Evolutionary conservation across 768 basidiomycete genomes (phyloP), one percentile per base, ranked within the genome.

Genomic region (Cystofilobasidium bisporidii): DNA sequence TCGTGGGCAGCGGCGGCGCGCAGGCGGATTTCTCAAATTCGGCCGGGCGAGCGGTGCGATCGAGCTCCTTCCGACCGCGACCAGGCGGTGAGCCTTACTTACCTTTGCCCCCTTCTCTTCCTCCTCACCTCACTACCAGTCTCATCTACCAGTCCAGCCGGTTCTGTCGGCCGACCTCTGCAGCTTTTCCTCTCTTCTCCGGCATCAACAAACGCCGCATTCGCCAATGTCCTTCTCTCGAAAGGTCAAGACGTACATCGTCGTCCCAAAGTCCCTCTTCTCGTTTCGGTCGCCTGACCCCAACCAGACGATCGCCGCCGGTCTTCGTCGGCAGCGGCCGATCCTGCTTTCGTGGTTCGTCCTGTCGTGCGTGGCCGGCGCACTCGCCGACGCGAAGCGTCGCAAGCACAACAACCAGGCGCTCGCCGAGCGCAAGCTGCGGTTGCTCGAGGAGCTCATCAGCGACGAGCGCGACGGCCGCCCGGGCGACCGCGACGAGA

Each of bases 361-460:
- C 18, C 53, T 56, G 28, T 56, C 53, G 26, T 56, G 53, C 53
- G 53, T 56, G 8, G 53, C 53, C 14, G 53, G 53, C 26, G 53
- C 53, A 15, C 53, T 56, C 14, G 28, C 30, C 28, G 53, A 56
- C 53, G 53, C 53, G 5, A 18, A n/a, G 8, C 26, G 30, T 3
- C 10, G 28, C 4, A 17, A 2, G 28, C 10, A 2, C 8, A 9
- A 4, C 28, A 14, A 18, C 18, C 30, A 2, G 9, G 30, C 26
- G 9, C 28, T 14, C 4, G 53, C 14, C 53, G 53, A 56, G 12
- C 53, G 53, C 26, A 56, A 56, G 53, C 5, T 56, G 11, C 53
- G 53, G 6, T 5, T 11, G 28, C 53, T 56, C 17, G 28, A 56
- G 53, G 53, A 56, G 53, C 53, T 56, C 53, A 56, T 56, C 20